These are phyloP conservation scores for Dysphania ambrosioides DNA, from an alignment of 148 eudicot genomes.

Conservation along the genomic window DNA sequence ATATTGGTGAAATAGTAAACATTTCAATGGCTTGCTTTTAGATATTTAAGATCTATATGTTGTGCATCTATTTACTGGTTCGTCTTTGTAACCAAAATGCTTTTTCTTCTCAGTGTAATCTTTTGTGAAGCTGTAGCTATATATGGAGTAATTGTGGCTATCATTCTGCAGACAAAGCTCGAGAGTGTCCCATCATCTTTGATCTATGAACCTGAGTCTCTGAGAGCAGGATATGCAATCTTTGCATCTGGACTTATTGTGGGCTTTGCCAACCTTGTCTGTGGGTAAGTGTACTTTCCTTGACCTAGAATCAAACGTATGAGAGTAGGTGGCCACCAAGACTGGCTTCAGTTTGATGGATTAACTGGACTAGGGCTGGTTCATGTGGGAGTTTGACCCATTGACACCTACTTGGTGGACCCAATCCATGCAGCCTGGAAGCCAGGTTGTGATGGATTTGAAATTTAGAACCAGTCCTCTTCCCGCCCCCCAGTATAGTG, in stretches of 20 bases:
- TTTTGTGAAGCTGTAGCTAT: slow-evolving; percentile 99
- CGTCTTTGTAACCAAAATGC: slow-evolving; percentile 6
- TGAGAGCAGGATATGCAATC: slow-evolving; percentile 97
- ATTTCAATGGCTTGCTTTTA: not conserved
- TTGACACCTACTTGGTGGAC: not conserved
- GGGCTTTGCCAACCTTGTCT: slow-evolving; percentile 95
- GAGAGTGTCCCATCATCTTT: slow-evolving; percentile 79
- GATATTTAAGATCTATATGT: not conserved
- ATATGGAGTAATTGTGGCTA: slow-evolving; percentile 98
- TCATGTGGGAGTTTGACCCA: no score
- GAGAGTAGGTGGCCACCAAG: not conserved
- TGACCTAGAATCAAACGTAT: not conserved
- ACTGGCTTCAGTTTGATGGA: not conserved
- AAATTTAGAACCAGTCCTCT: not conserved
- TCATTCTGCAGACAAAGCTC: slow-evolving; percentile 90
- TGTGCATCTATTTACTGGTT: not conserved
- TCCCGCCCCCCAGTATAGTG: not conserved
- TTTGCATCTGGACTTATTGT: slow-evolving; percentile 93
- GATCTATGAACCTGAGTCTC: slow-evolving; percentile 68
- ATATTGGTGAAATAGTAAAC: not conserved
- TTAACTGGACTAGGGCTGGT: not conserved
- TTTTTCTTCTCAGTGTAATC: slow-evolving; percentile 59
- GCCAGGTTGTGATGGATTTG: not conserved
- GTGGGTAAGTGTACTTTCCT: slow-evolving; percentile 57
- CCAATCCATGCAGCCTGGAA: not conserved